These are phyloP conservation scores for Leccinum pellstonianum DNA, from an alignment of 768 basidiomycete genomes.

Conservation along the genomic window DNA sequence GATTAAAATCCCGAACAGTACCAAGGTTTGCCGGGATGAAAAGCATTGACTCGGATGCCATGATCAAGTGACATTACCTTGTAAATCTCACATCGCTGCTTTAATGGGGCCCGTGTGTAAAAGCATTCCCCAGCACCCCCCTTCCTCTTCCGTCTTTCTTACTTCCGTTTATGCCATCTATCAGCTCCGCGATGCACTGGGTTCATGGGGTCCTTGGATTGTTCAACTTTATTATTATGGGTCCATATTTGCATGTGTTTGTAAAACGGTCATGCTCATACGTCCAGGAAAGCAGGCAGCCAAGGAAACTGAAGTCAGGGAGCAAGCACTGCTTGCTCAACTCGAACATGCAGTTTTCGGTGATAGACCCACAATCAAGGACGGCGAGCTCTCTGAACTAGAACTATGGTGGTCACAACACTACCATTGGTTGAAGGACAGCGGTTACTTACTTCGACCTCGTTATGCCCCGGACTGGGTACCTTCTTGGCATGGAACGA, in stretches of 20 bases:
- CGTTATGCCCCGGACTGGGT: conserved; percentile 23
- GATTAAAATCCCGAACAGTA: neutral
- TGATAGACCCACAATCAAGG: neutral
- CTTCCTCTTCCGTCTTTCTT: neutral
- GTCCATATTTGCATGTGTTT: neutral
- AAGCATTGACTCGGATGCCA: conserved; percentile 7
- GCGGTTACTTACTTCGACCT: conserved; percentile 18
- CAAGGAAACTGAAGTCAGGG: neutral
- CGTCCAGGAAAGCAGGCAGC: neutral
- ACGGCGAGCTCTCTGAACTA: neutral
- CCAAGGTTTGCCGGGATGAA: conserved; percentile 8
- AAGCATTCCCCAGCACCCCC: neutral
- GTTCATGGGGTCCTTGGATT: neutral
- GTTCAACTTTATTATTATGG: neutral
- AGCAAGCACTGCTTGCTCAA: neutral
- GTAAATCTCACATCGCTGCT: neutral
- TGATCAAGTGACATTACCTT: conserved; percentile 3
- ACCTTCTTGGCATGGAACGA: conserved; percentile 19
- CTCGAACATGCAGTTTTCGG: conserved; percentile 2
- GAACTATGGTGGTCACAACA: conserved; percentile 18
- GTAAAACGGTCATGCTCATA: neutral
- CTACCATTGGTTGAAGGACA: conserved; percentile 14
- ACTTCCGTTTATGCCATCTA: neutral
- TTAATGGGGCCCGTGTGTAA: conserved; percentile 2
- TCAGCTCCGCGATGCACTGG: neutral